Conservation (phyloP, 2,329 filamentous ascomycete genomes). For the Curvularia verruculosa region DNA sequence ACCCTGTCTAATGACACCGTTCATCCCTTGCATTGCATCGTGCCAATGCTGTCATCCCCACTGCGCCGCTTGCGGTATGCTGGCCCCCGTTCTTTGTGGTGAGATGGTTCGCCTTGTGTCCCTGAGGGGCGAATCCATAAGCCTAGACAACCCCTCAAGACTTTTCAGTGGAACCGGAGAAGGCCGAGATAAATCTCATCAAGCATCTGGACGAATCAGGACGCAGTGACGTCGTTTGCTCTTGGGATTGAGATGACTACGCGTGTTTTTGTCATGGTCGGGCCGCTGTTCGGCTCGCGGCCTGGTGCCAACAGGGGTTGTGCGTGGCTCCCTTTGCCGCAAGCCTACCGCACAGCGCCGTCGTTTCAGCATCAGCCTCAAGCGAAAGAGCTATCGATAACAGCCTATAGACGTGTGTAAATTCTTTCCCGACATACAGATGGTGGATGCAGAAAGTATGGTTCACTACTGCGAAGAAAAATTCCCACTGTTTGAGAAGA, state of each 20-base stretch:
- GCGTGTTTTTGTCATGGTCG: constrained; percentile 11
- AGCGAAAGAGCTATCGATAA: constrained; percentile 24
- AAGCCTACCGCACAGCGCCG: constrained; percentile 20
- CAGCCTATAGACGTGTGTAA: constrained; percentile 15
- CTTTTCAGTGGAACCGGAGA: constrained; percentile 8
- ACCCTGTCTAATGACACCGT: constrained; percentile 2
- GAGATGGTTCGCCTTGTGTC: neutral
- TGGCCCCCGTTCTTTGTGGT: constrained; percentile 3
- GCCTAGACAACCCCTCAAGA: constrained; percentile 5
- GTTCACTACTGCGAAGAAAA: constrained; percentile 6
- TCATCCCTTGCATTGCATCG: neutral
- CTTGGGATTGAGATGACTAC: constrained; percentile 18
- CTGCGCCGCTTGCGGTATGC: constrained; percentile 1
- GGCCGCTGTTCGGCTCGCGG: constrained; percentile 14
- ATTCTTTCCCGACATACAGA: constrained; percentile 20
- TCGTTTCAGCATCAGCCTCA: constrained; percentile 26
- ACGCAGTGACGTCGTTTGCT: constrained; percentile 7
- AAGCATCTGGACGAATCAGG: constrained; percentile 18
- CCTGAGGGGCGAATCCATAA: neutral
- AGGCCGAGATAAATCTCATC: constrained; percentile 14
- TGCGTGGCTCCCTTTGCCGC: constrained; percentile 11
- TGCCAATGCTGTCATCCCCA: constrained; percentile 4
- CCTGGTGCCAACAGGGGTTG: constrained; percentile 15
- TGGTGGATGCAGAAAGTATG: constrained; percentile 5
- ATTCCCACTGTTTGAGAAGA: constrained; percentile 4